phyloP scores from a whole-genome alignment of 1,284 basidiomycete genomes.

The Fistulinella staudtii region DNA sequence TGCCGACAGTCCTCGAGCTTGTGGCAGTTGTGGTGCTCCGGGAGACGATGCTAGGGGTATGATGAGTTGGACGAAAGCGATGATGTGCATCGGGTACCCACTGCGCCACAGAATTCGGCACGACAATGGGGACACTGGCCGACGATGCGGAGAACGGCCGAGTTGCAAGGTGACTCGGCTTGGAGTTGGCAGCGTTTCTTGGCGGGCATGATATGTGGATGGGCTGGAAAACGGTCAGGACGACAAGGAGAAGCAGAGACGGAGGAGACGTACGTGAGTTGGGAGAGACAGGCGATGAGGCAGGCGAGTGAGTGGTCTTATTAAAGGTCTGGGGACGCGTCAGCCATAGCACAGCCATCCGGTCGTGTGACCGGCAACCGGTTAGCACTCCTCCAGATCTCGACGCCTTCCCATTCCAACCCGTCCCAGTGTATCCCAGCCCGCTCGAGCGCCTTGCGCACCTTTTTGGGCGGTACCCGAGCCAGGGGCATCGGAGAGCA shows the following conservation, averaged over 20 bases:
- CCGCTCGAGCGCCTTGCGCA: slow-evolving; percentile 61
- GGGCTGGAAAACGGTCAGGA: slow-evolving; percentile 1
- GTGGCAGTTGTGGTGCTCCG: slow-evolving; percentile 76
- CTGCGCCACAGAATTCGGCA: slow-evolving; percentile 69
- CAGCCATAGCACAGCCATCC: slow-evolving; percentile 31
- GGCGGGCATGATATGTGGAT: slow-evolving; percentile 55
- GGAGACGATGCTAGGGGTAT: slow-evolving; percentile 67
- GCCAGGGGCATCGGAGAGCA: slow-evolving; percentile 49
- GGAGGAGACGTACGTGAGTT: neutral
- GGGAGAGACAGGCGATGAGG: neutral
- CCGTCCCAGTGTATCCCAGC: slow-evolving; percentile 55
- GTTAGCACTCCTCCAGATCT: slow-evolving; percentile 54
- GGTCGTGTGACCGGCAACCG: slow-evolving; percentile 1
- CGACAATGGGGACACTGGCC: slow-evolving; percentile 79
- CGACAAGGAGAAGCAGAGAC: neutral
- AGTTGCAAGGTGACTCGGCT: slow-evolving; percentile 64
- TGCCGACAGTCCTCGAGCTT: slow-evolving; percentile 78
- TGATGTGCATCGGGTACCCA: slow-evolving; percentile 41
- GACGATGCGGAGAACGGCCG: slow-evolving; percentile 74
- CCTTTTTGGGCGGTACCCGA: slow-evolving; percentile 55
- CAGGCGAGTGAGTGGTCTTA: slow-evolving; percentile 16
- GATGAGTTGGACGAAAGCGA: slow-evolving; percentile 16
- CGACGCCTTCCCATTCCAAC: slow-evolving; percentile 72
- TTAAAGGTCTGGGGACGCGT: slow-evolving; percentile 31
- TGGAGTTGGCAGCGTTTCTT: slow-evolving; percentile 84